These are phyloP conservation scores for Chlorella sp. DNA, from an alignment of 139 green algal genomes.

Conservation along the genomic window DNA sequence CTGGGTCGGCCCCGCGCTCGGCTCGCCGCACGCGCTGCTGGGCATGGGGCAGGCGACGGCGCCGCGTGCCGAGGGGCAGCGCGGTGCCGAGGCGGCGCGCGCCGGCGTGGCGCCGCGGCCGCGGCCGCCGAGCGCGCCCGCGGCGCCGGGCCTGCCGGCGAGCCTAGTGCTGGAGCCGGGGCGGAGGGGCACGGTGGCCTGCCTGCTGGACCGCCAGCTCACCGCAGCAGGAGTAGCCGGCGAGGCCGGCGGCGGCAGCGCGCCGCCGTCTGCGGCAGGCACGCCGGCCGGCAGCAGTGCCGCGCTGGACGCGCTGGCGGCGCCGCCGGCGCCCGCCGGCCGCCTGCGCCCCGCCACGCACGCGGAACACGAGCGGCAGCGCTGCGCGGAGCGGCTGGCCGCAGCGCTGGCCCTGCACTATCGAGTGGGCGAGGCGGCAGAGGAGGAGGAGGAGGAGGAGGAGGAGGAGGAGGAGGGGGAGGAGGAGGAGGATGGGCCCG, in stretches of 20 bases:
- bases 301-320: background rate
- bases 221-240: background rate
- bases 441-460: background rate
- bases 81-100: too few relatives aligned
- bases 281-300: background rate
- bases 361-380: constrained; percentile 8
- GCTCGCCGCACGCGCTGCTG: too few relatives aligned
- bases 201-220: background rate
- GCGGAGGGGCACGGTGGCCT: constrained; percentile 17
- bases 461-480: background rate
- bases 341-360: background rate
- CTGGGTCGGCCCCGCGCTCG: background rate
- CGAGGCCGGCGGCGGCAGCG: background rate
- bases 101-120: too few relatives aligned
- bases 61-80: background rate
- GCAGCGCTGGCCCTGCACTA: constrained; percentile 6
- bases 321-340: too few relatives aligned
- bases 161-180: constrained; percentile 11
- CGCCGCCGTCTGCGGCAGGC: background rate
- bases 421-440: constrained; percentile 1
- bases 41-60: too few relatives aligned
- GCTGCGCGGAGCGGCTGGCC: constrained; percentile 8
- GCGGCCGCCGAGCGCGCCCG: too few relatives aligned
- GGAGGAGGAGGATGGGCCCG: background rate
- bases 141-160: constrained; percentile 7